Evolutionary conservation across 1,139 yeast species (phyloP), one percentile per base, ranked within the genome.

Genomic region (Dujonia santamariae): DNA sequence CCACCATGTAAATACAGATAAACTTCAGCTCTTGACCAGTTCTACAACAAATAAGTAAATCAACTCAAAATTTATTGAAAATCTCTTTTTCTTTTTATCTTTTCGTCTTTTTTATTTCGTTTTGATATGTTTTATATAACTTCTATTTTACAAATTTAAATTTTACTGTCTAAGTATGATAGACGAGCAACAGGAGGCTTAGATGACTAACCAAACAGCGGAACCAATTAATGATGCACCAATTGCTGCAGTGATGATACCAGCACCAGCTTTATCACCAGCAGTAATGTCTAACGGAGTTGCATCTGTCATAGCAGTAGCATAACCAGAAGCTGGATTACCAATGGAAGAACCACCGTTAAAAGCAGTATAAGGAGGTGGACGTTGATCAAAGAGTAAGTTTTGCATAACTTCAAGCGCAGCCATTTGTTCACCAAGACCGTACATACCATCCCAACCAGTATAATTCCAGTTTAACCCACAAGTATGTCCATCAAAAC

Each of bases 381-480:
- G 77, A 42, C 67, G 67, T 24, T 72, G 61, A 35, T 68, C 57
- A 16, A 76, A 76, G 52, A 79, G 63, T 36, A 83, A 67, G 45
- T 75, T 80, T 45, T 80, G 84, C 52, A 88, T 73, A 4, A 77
- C 78, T 54, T 88, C 97, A 38, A 88, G 65, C 0, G 97, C 95
- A 32, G 79, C 60, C 85, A 90, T 85, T 58, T 90, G 96, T 59
- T 90, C 97, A 43, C 97, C 97, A 26, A 90, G 70, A n/a, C 97
- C 97, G 48, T 75, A 88, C 32, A 48, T 55, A 3, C 80, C 82
- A 58, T 90, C 97, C 84, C 88, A 90, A n/a, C 75, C 75, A 2
- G 53, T 43, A 31, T 60, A 66, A 20, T 61, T 52, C 97, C 97
- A 90, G 52, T 83, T 73, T 39, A 78, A 56, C 27, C 97, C 97